Conservation (phyloP, 305 asterid species). For the Solanum hybrid region DNA sequence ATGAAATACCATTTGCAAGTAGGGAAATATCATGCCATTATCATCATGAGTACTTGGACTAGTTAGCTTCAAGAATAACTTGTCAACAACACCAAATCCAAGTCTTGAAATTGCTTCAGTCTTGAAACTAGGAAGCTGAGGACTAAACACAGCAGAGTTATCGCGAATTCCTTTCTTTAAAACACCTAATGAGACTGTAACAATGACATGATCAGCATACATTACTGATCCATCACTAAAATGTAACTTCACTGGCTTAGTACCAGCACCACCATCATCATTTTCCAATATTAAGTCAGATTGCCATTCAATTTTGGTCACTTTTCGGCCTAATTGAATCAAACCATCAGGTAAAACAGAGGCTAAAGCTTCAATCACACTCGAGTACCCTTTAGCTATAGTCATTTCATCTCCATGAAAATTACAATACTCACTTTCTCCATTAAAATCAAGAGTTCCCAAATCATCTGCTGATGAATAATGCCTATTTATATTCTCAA, state of each 20-base stretch:
- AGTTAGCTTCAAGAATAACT: conserved; percentile 49
- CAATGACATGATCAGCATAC: conserved; percentile 65
- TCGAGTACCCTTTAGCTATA: conserved; percentile 49
- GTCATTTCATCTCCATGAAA: conserved; percentile 69
- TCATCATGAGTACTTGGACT: not conserved
- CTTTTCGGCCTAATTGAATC: conserved; percentile 44
- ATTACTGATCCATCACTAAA: conserved; percentile 52
- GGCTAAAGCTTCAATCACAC: conserved; percentile 46
- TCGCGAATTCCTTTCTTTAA: conserved; percentile 22
- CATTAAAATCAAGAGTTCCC: conserved; percentile 44
- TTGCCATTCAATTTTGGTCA: conserved; percentile 53
- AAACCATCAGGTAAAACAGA: conserved; percentile 52
- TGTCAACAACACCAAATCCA: conserved; percentile 78
- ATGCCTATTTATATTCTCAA: conserved; percentile 59
- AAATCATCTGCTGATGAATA: conserved; percentile 61
- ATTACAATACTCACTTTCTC: conserved; percentile 60
- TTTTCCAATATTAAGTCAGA: not conserved
- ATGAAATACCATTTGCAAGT: conserved; percentile 49
- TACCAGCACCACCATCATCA: not conserved
- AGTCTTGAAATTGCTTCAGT: conserved; percentile 54
- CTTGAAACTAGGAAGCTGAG: conserved; percentile 56
- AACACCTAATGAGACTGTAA: conserved; percentile 78
- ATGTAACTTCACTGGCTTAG: conserved; percentile 52
- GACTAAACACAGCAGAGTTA: conserved; percentile 38
- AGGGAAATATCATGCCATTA: conserved; percentile 23